Conservation (phyloP, 2,329 filamentous ascomycete genomes). For the Cladosporium colombiae region DNA sequence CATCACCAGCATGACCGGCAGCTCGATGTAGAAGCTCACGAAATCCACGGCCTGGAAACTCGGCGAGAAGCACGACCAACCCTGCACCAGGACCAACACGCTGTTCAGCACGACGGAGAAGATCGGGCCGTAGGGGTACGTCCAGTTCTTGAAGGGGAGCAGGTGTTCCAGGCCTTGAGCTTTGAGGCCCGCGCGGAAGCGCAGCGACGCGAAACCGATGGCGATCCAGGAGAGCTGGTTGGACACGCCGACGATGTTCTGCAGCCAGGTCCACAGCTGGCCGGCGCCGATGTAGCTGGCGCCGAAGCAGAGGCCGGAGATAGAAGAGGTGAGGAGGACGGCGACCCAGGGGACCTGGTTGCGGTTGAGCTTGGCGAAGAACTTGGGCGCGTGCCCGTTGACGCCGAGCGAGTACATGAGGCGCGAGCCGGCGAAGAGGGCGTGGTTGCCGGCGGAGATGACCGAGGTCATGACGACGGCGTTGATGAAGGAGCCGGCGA, state of each 20-base stretch:
- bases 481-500: constrained; percentile 61
- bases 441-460: constrained; percentile 61
- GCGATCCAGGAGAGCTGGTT: constrained; percentile 68
- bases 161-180: constrained; percentile 58
- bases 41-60: constrained; percentile 60
- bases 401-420: constrained; percentile 59
- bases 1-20: constrained; percentile 61
- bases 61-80: constrained; percentile 64
- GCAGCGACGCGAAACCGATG: constrained; percentile 65
- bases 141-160: constrained; percentile 67
- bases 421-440: constrained; percentile 58
- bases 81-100: constrained; percentile 64
- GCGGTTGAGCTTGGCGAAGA: constrained; percentile 53
- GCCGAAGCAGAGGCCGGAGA: constrained; percentile 58
- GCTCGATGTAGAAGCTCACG: constrained; percentile 61
- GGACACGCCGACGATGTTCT: constrained; percentile 68
- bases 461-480: constrained; percentile 62
- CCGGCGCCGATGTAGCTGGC: constrained; percentile 67
- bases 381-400: constrained; percentile 56
- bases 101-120: constrained; percentile 58
- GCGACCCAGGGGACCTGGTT: constrained; percentile 57
- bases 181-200: constrained; percentile 61
- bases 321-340: constrained; percentile 44
- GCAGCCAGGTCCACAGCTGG: constrained; percentile 66
- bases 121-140: constrained; percentile 63